phyloP scores from a whole-genome alignment of 2,329 filamentous ascomycete genomes.

The Pseudogymnoascus sp. region DNA sequence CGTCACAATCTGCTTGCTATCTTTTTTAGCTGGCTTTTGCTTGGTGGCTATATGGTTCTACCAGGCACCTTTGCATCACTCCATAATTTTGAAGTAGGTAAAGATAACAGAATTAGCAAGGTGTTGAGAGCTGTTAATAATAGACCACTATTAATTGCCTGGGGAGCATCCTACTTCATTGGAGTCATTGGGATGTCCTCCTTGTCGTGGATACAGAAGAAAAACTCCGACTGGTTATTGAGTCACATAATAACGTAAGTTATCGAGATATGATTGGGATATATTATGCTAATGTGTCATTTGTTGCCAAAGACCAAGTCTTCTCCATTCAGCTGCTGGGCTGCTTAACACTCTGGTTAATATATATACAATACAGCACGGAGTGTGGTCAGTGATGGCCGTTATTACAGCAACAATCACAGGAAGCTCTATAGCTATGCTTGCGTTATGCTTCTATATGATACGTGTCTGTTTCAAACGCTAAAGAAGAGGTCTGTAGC shows the following conservation, averaged over 20 bases:
- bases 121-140: background rate
- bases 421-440: background rate
- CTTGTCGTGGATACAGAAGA: background rate
- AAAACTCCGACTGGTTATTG: background rate
- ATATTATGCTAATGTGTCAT: background rate
- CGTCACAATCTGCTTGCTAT: conserved; percentile 21
- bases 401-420: background rate
- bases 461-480: background rate
- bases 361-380: background rate
- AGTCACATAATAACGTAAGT: background rate
- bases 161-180: background rate
- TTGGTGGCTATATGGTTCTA: conserved; percentile 26
- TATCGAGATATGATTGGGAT: background rate
- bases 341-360: background rate
- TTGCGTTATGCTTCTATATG: background rate
- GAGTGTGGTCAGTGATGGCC: background rate
- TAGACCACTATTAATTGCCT: background rate
- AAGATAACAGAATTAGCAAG: background rate
- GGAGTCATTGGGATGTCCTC: background rate
- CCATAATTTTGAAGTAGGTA: background rate
- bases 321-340: background rate
- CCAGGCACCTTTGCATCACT: conserved; percentile 24
- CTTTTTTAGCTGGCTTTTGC: conserved; percentile 24
- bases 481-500: no score
- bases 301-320: background rate